Evolutionary conservation across 192 early-diverging fungal genomes (phyloP).

Genomic region (Linnemannia zychae): DNA sequence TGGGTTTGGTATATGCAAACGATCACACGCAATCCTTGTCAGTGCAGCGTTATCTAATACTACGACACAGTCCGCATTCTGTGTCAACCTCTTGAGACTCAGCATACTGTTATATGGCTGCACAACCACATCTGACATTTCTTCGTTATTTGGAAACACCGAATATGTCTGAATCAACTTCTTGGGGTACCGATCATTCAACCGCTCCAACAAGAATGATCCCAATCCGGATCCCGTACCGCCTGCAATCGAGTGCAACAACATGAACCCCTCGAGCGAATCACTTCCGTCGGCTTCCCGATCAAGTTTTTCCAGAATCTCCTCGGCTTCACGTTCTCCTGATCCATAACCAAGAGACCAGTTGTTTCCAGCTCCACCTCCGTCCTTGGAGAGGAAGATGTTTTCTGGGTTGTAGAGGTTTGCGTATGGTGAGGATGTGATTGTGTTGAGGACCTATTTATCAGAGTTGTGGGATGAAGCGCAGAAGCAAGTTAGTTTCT

Average conservation of each 20-base stretch:
- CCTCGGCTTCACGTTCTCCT: conserved; percentile 90
- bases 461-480: background rate
- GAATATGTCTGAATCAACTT: conserved; percentile 98
- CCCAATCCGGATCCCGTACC: conserved; percentile 98
- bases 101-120: conserved; percentile 98
- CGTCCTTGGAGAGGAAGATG: conserved; percentile 91
- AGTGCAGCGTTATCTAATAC: conserved; percentile 97
- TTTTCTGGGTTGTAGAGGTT: conserved; percentile 99
- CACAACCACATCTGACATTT: conserved; percentile 95
- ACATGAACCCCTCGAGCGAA: conserved; percentile 96
- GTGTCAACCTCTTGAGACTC: conserved; percentile 89
- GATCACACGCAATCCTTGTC: conserved; percentile 91
- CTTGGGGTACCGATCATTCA: conserved; percentile 96
- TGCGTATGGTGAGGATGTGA: conserved; percentile 86
- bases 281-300: conserved; percentile 96
- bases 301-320: conserved; percentile 97
- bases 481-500: background rate
- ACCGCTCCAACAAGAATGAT: conserved; percentile 90
- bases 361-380: conserved; percentile 98
- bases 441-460: conserved; percentile 88
- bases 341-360: conserved; percentile 93
- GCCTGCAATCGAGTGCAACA: conserved; percentile 97
- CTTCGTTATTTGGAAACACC: conserved; percentile 96
- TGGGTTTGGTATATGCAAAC: conserved; percentile 93
- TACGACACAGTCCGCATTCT: conserved; percentile 96